Evolutionary conservation across 306 rosid species (phyloP).

Genomic region (Inga leiocalycina): DNA sequence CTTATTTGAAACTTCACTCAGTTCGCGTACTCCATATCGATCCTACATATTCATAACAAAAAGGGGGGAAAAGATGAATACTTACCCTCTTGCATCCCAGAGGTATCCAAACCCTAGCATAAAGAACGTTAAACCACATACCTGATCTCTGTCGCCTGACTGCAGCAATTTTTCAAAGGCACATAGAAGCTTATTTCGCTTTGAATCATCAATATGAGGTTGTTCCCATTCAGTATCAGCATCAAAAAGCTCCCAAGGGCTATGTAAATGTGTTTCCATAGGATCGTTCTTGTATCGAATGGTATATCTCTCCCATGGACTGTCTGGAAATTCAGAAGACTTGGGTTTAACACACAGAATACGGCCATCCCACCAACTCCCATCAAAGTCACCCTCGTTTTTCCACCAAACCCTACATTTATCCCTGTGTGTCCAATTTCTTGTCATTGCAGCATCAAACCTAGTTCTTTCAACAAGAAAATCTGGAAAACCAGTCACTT

Average conservation of each 20-base stretch:
- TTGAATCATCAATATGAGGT: conserved; percentile 63
- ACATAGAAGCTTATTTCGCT: conserved; percentile 55
- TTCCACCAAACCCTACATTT: conserved; percentile 99
- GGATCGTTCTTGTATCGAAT: conserved; percentile 78
- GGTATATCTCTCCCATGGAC: conserved; percentile 93
- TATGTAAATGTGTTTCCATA: conserved; percentile 69
- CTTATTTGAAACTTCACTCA: conserved; percentile 62
- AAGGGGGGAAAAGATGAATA: conserved; percentile 20
- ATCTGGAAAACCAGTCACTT: conserved; percentile 91
- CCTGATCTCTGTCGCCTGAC: conserved; percentile 68
- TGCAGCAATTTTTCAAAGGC: conserved; percentile 63
- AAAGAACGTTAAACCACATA: conserved; percentile 35
- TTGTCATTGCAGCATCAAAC: conserved; percentile 72
- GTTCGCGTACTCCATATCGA: conserved; percentile 69
- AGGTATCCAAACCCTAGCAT: background rate
- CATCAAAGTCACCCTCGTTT: conserved; percentile 75
- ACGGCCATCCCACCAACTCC: conserved; percentile 97
- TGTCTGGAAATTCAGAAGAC: conserved; percentile 75
- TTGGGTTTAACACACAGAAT: conserved; percentile 61
- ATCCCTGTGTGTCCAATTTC: conserved; percentile 93
- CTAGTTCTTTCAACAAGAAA: conserved; percentile 88
- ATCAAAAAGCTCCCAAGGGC: conserved; percentile 99
- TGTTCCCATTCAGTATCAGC: conserved; percentile 71
- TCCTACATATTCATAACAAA: conserved; percentile 59
- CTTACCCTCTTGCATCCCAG: conserved; percentile 20